These are phyloP conservation scores for Catunica adiposa DNA, from an alignment of 2,329 filamentous ascomycete species.

Conservation along the genomic window DNA sequence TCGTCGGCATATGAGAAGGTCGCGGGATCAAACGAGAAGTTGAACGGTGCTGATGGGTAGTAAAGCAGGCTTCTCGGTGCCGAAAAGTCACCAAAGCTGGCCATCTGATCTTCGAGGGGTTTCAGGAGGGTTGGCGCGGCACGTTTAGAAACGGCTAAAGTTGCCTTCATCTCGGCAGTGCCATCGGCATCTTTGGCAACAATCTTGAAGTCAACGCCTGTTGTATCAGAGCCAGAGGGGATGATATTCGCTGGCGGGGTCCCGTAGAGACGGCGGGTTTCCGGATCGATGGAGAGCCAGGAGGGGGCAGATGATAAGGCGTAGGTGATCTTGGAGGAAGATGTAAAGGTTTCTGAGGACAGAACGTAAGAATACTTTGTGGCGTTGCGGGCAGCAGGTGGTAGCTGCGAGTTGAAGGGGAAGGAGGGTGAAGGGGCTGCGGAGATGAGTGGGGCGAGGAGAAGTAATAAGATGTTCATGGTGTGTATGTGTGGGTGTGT, in stretches of 20 bases:
- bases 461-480: constrained; percentile 17
- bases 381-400: constrained; percentile 55
- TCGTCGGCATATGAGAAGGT: constrained; percentile 44
- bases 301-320: constrained; percentile 43
- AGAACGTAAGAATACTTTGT: constrained; percentile 55
- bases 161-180: constrained; percentile 46
- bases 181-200: constrained; percentile 52
- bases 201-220: constrained; percentile 47
- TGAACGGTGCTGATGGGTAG: constrained; percentile 36
- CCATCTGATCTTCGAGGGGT: constrained; percentile 42
- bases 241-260: constrained; percentile 43
- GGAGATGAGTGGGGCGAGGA: constrained; percentile 20
- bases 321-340: constrained; percentile 45
- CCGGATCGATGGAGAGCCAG: constrained; percentile 57
- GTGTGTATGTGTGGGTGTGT: neutral
- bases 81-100: constrained; percentile 40
- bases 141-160: constrained; percentile 50
- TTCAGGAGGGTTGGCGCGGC: constrained; percentile 36
- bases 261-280: constrained; percentile 49
- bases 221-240: constrained; percentile 30
- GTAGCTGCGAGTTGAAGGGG: constrained; percentile 72
- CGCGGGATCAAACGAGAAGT: constrained; percentile 34
- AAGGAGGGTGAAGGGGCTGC: constrained; percentile 37
- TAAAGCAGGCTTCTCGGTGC: constrained; percentile 42
- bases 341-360: constrained; percentile 56